These are phyloP conservation scores for Lophiotrema nucula DNA, from an alignment of 495 filamentous ascomycete genomes.

Conservation along the genomic window DNA sequence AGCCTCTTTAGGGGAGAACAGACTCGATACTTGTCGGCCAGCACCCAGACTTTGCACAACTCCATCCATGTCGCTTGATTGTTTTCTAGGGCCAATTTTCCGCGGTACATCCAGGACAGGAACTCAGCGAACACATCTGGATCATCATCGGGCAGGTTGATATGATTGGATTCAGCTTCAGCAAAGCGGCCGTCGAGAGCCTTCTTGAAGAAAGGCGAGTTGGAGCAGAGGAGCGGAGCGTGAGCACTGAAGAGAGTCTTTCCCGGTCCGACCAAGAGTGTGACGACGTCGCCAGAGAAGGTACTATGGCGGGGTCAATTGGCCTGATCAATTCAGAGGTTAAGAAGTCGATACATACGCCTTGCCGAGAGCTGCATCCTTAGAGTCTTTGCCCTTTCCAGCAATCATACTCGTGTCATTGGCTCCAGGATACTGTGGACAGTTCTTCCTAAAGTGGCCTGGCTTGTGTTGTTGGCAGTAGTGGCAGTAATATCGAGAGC, in stretches of 20 bases:
- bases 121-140: conserved; percentile 14
- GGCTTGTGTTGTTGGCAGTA: too few relatives aligned
- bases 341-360: neutral
- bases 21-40: conserved; percentile 13
- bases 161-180: conserved; percentile 4
- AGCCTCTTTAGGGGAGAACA: neutral
- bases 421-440: too few relatives aligned
- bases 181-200: conserved; percentile 15
- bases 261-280: conserved; percentile 1
- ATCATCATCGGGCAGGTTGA: conserved; percentile 13
- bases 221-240: conserved; percentile 6
- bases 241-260: conserved; percentile 16
- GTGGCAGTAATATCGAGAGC: too few relatives aligned
- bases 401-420: too few relatives aligned
- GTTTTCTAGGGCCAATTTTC: neutral
- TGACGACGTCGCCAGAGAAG: conserved; percentile 13
- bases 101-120: conserved; percentile 10
- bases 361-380: too few relatives aligned
- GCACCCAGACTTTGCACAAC: conserved; percentile 7
- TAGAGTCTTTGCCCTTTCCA: too few relatives aligned
- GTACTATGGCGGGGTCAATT: neutral
- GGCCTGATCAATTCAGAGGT: neutral
- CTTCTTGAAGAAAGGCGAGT: conserved; percentile 19
- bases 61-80: neutral
- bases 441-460: too few relatives aligned